Percentiles rank a stretch among this genome's conserved stretches.
phyloP scores from a whole-genome alignment of 2,329 filamentous ascomycete genomes.

The Sordariomycetes sp. region DNA sequence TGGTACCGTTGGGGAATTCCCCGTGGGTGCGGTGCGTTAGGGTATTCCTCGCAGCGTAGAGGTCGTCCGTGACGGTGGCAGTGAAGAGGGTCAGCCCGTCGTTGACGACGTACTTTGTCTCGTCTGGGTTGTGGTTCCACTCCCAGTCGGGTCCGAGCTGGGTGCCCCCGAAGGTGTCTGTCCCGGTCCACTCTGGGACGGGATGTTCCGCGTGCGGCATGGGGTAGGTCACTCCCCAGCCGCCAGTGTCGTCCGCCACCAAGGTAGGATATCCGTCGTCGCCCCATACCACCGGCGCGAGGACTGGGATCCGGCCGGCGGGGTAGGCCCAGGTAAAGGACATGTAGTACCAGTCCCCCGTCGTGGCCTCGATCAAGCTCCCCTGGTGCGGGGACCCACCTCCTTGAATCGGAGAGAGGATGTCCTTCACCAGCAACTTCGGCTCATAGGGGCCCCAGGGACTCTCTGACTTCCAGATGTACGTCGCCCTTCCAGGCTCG shows the following conservation, averaged over 20 bases:
- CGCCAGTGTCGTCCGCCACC: constrained; percentile 25
- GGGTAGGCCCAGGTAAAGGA: constrained; percentile 43
- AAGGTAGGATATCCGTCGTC: constrained; percentile 29
- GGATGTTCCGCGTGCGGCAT: constrained; percentile 14
- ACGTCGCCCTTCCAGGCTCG: constrained; percentile 26
- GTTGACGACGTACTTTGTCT: constrained; percentile 25
- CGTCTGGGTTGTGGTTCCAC: constrained; percentile 50
- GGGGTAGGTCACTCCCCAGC: constrained; percentile 32
- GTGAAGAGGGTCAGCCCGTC: constrained; percentile 32
- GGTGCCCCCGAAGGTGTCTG: constrained; percentile 29
- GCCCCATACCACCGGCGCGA: constrained; percentile 39
- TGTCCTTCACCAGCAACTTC: constrained; percentile 26
- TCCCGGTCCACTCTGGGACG: constrained; percentile 17
- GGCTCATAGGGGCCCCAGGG: constrained; percentile 38
- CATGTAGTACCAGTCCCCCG: constrained; percentile 45
- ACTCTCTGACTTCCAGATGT: constrained; percentile 32
- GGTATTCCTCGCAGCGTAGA: constrained; percentile 32
- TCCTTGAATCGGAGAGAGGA: constrained; percentile 23
- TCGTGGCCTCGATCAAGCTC: constrained; percentile 34
- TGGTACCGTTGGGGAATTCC: constrained; percentile 30
- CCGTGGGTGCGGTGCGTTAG: constrained; percentile 31
- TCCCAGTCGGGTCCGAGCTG: constrained; percentile 35
- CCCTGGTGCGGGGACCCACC: constrained; percentile 40
- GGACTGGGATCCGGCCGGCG: constrained; percentile 39
- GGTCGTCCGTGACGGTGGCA: constrained; percentile 35